A percentile compares a stretch with the other conserved stretches of the same genome.
phyloP scores from a whole-genome alignment of 2,329 filamentous ascomycete genomes.

The Geosmithia putterillii region DNA sequence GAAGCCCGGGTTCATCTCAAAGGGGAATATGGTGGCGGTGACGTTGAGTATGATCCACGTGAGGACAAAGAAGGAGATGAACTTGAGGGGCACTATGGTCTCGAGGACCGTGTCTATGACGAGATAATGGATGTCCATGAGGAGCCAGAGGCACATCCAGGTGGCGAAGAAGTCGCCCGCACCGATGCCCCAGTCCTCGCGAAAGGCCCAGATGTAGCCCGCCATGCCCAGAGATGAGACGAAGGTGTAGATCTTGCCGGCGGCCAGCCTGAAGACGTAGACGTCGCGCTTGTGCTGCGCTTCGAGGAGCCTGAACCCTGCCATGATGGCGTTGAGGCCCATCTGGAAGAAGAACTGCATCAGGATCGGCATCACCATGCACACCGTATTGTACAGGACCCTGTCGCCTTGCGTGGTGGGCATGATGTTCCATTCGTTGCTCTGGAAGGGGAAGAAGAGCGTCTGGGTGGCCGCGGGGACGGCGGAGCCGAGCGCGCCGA shows the following conservation, averaged over 20 bases:
- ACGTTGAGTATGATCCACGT: conserved; percentile 29
- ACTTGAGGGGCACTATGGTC: conserved; percentile 16
- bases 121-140: conserved; percentile 27
- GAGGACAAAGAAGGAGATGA: conserved; percentile 27
- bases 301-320: no score
- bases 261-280: conserved; percentile 11
- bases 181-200: conserved; percentile 24
- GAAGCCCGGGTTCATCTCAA: conserved; percentile 23
- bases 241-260: conserved; percentile 17
- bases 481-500: conserved; percentile 9
- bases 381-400: conserved; percentile 23
- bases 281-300: conserved; percentile 9
- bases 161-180: conserved; percentile 12
- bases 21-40: conserved; percentile 19
- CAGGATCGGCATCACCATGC: conserved; percentile 21
- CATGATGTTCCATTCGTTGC: conserved; percentile 13
- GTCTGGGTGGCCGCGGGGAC: conserved; percentile 12
- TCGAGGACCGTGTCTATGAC: conserved; percentile 21
- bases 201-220: conserved; percentile 31
- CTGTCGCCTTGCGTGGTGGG: conserved; percentile 19
- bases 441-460: conserved; percentile 20
- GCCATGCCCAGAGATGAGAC: conserved; percentile 22
- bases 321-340: no score
- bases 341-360: conserved; percentile 13
- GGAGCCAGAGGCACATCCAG: conserved; percentile 22